Evolutionary conservation across 768 basidiomycete genomes (phyloP), one percentile per base, ranked within the genome.

Genomic region (Tricholomella constricta): DNA sequence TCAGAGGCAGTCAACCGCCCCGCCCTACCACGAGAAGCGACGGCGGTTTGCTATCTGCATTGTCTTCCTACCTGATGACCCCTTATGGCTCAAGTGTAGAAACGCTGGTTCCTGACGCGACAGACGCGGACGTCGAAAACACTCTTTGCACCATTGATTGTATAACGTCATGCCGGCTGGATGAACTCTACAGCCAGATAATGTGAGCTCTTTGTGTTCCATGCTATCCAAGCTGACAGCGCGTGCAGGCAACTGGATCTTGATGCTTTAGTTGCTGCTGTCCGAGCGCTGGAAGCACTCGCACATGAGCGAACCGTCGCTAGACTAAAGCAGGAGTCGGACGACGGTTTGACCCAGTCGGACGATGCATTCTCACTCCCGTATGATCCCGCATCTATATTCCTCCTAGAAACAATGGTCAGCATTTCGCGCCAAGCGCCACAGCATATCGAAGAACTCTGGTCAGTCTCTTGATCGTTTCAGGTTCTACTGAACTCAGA

Each of bases 1-100:
- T 98, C 38, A 85, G 88, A 55, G 84, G 91, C 20, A 82, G 81
- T 58, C 80, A 85, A 57, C 83, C 89, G 2, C 77, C 82, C 25
- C 81, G 83, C 43, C 71, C 82, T 38, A 76, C 84, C 41, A 71
- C 83, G 25, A 76, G 88, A 68, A 82, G 75, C 44, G 96, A 98
- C 52, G 91, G 89, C n/a, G 97, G 97, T 17, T 74, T 99, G 17
- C 76, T 99, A 12, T 98, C 95, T 8, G 85, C 97, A 0, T 69
- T 99, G 48, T 98, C 96, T 1, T 95, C 92, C 0, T 99, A 99
- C 69, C 79, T 99, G 58, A 88, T 99, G 80, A 96, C 95, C 6
- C 97, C 97, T 0, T 98, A 98, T 64, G 82, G 83, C 14, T 63
- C 80, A 20, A 88, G 82, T 60, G 76, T 82, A 5, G 94, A 96